Evolutionary conservation across 208 protist species (phyloP).

Genomic region (Histomonas meleagridis): DNA sequence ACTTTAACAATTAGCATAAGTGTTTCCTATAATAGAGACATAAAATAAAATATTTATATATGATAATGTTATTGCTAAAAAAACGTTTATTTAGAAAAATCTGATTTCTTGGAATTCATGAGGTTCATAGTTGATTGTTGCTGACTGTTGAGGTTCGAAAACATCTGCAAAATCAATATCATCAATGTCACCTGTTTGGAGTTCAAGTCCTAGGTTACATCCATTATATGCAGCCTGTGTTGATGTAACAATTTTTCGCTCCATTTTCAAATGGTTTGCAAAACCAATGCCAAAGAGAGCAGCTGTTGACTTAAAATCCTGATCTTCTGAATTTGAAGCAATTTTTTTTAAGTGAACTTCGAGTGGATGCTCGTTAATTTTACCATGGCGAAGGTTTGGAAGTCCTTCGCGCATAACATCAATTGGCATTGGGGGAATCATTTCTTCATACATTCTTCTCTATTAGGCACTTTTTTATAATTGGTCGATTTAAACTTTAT

Average conservation of each 20-base stretch:
- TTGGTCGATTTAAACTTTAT: too few species aligned
- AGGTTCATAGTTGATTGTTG: background rate
- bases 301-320: background rate
- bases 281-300: background rate
- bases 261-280: background rate
- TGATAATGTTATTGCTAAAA: too few species aligned
- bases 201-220: background rate
- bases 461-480: too few species aligned
- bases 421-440: background rate
- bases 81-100: too few species aligned
- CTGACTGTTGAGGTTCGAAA: background rate
- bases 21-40: too few species aligned
- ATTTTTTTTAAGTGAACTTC: background rate
- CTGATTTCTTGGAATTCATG: background rate
- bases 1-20: too few species aligned
- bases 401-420: background rate
- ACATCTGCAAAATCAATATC: background rate
- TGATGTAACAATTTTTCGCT: background rate
- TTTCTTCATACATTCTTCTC: slow-evolving; percentile 14
- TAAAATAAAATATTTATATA: too few species aligned
- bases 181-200: background rate
- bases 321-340: background rate
- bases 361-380: background rate
- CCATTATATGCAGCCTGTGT: background rate
- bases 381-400: background rate